Conservation (phyloP, 768 basidiomycete genomes). For the Clitopilus passeckerianus region DNA sequence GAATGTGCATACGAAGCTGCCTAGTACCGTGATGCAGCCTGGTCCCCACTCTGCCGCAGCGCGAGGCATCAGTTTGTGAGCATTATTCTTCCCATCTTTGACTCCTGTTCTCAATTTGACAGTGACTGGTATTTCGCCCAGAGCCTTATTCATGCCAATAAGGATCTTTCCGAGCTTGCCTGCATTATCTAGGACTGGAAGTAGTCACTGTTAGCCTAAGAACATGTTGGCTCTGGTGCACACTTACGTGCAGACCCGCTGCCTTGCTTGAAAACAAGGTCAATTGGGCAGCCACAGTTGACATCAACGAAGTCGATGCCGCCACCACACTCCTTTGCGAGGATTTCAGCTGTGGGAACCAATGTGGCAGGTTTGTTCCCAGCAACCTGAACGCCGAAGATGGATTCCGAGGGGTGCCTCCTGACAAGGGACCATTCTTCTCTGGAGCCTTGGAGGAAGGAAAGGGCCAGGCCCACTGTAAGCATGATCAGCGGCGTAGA, state of each 20-base stretch:
- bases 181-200: constrained; percentile 75
- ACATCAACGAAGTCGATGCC: constrained; percentile 89
- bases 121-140: constrained; percentile 89
- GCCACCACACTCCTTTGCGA: constrained; percentile 61
- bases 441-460: constrained; percentile 82
- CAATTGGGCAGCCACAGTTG: constrained; percentile 97
- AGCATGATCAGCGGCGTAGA: background rate
- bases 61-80: constrained; percentile 89
- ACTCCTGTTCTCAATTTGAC: constrained; percentile 92
- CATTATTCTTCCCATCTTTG: constrained; percentile 79
- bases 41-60: constrained; percentile 49
- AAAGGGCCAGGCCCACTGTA: constrained; percentile 87
- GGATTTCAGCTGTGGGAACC: constrained; percentile 76
- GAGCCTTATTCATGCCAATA: constrained; percentile 84
- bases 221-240: too few relatives aligned
- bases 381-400: constrained; percentile 90
- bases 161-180: constrained; percentile 83
- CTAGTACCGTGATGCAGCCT: constrained; percentile 40
- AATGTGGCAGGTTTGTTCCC: constrained; percentile 81
- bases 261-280: constrained; percentile 87
- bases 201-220: background rate
- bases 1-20: constrained; percentile 6
- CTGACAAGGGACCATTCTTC: constrained; percentile 95
- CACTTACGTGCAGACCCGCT: constrained; percentile 78
- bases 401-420: constrained; percentile 80